Conservation (phyloP, 2,329 filamentous ascomycete species). For the Sclerotinia borealis region DNA sequence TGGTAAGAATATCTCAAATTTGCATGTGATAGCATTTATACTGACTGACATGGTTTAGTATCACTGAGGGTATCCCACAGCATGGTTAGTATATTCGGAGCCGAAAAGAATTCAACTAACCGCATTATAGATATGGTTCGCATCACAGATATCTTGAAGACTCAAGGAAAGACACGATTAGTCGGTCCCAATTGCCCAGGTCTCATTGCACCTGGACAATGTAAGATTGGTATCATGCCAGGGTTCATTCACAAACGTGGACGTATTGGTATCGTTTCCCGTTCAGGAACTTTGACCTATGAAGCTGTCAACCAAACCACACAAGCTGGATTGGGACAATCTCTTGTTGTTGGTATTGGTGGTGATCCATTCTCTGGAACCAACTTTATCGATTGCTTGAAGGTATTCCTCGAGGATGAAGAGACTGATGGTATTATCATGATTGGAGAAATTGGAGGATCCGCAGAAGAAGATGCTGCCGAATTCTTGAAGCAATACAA, state of each 20-base stretch:
- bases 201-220: constrained; percentile 91
- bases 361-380: constrained; percentile 98
- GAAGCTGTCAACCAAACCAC: constrained; percentile 99
- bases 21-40: constrained; percentile 16
- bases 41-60: constrained; percentile 39
- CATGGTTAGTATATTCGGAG: constrained; percentile 51
- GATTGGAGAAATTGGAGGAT: constrained; percentile 98
- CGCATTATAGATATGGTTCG: constrained; percentile 80
- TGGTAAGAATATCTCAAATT: constrained; percentile 46
- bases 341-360: constrained; percentile 94
- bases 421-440: constrained; percentile 99
- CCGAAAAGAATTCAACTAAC: constrained; percentile 18
- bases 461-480: constrained; percentile 94
- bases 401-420: constrained; percentile 90
- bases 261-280: constrained; percentile 96
- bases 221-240: constrained; percentile 99
- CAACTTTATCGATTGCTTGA: constrained; percentile 99
- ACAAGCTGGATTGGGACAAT: constrained; percentile 92
- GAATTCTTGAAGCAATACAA: constrained; percentile 94
- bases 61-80: constrained; percentile 96
- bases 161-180: constrained; percentile 92
- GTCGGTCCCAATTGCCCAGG: constrained; percentile 98
- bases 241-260: constrained; percentile 99
- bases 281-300: constrained; percentile 97
- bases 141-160: constrained; percentile 96